phyloP scores from a whole-genome alignment of 345 rosid genomes.

The Isatis tinctoria region DNA sequence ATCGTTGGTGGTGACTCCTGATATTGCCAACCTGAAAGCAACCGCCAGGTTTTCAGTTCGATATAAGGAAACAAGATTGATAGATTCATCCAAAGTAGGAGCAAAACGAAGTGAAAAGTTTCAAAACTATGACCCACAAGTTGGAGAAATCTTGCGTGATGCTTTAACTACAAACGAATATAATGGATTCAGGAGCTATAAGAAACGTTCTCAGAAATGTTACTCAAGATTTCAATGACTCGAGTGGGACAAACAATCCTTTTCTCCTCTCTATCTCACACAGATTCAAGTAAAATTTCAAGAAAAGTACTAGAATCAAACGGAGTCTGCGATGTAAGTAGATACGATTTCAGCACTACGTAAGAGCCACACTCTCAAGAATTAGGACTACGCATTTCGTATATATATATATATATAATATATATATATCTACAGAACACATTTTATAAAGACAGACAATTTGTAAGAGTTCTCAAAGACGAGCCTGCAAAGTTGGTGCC shows the following conservation, averaged over 20 bases:
- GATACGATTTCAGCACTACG: neutral
- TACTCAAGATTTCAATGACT: neutral
- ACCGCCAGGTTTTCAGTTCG: neutral
- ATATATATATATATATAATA: neutral
- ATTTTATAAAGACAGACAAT: neutral
- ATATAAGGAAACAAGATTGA: conserved; percentile 3
- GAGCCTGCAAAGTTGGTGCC: conserved; percentile 78
- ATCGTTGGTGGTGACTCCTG: conserved; percentile 83
- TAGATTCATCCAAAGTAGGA: neutral
- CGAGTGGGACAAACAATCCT: neutral
- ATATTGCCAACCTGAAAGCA: conserved; percentile 80
- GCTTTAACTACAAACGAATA: neutral
- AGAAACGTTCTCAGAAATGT: neutral
- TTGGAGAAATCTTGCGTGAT: neutral
- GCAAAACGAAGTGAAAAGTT: neutral
- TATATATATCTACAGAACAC: neutral
- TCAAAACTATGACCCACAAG: neutral
- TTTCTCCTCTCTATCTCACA: neutral
- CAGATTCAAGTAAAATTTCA: conserved; percentile 2
- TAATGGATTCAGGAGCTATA: neutral
- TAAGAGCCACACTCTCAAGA: neutral
- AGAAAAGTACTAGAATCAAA: neutral
- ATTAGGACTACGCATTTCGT: neutral
- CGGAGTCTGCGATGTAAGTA: neutral
- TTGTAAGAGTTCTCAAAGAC: neutral